These are phyloP conservation scores for Cystobasidium ongulense DNA, from an alignment of 768 basidiomycete genomes.

Conservation along the genomic window DNA sequence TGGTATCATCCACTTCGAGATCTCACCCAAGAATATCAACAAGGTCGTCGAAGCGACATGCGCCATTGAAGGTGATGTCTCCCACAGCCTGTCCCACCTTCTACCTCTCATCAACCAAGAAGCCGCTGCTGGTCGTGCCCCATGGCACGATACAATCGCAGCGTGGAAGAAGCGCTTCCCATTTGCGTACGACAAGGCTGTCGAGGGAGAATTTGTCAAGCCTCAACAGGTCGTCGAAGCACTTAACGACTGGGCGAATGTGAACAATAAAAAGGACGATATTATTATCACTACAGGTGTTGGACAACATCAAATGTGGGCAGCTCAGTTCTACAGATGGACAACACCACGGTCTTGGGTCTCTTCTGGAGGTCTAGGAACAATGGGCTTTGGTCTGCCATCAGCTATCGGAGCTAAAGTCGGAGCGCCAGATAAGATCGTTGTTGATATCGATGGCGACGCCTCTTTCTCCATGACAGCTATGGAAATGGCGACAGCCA, in stretches of 20 bases:
- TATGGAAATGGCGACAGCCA: conserved; percentile 93
- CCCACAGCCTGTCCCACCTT: conserved; percentile 67
- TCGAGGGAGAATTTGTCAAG: conserved; percentile 65
- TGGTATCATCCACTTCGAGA: conserved; percentile 98
- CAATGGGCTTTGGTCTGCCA: conserved; percentile 97
- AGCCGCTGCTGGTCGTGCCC: conserved; percentile 52
- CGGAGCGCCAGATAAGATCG: conserved; percentile 82
- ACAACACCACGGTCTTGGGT: conserved; percentile 71
- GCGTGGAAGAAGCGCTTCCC: conserved; percentile 80
- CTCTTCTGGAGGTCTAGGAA: conserved; percentile 85
- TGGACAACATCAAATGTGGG: conserved; percentile 99
- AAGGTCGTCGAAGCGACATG: conserved; percentile 94
- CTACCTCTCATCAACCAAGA: conserved; percentile 55
- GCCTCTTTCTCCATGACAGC: conserved; percentile 95
- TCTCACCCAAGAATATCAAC: conserved; percentile 97
- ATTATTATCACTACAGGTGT: conserved; percentile 87
- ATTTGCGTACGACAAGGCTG: conserved; percentile 70
- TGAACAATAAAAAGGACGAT: conserved; percentile 71
- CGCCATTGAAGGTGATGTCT: conserved; percentile 87
- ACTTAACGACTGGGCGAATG: conserved; percentile 69
- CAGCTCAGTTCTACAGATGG: conserved; percentile 90
- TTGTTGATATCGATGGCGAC: conserved; percentile 94
- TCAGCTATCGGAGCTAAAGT: conserved; percentile 95
- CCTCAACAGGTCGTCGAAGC: conserved; percentile 95
- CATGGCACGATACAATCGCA: conserved; percentile 77